Conservation (phyloP, 306 rosid species). For the peach (Prunus persica) region DNA sequence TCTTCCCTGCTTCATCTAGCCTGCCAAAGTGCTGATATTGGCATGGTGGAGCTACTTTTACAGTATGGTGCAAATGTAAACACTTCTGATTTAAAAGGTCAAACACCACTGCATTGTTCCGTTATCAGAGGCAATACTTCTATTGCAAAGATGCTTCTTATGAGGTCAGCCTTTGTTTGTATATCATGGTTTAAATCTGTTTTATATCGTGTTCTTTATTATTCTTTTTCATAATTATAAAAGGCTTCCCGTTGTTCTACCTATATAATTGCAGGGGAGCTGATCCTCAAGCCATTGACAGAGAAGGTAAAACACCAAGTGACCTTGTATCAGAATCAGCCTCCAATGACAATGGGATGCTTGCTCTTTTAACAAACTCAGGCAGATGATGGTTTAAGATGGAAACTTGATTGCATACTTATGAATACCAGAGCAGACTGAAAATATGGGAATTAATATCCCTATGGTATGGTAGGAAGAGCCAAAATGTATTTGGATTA, state of each 20-base stretch:
- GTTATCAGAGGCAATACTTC: slow-evolving; percentile 39
- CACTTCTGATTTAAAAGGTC: slow-evolving; percentile 53
- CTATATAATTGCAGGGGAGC: slow-evolving; percentile 59
- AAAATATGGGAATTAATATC: not conserved
- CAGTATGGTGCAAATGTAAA: slow-evolving; percentile 73
- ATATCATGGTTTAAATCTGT: not conserved
- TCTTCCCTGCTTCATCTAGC: slow-evolving; percentile 74
- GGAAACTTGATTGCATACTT: not conserved
- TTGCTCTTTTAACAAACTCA: slow-evolving; percentile 33
- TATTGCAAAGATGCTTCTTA: slow-evolving; percentile 53
- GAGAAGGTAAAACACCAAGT: slow-evolving; percentile 54
- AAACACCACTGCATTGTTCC: slow-evolving; percentile 67
- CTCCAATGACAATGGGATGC: slow-evolving; percentile 33
- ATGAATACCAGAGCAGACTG: not conserved
- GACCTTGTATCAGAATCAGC: slow-evolving; percentile 47
- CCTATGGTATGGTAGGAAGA: not conserved
- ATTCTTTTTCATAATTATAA: not conserved
- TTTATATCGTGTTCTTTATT: not conserved
- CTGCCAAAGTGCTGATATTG: slow-evolving; percentile 58
- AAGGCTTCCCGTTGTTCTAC: not conserved
- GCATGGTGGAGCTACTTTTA: slow-evolving; percentile 78
- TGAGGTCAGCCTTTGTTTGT: slow-evolving; percentile 36
- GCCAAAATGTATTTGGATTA: not conserved
- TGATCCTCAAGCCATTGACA: slow-evolving; percentile 39
- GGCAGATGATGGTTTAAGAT: slow-evolving; percentile 32